Conservation (phyloP, 75 land plant species). For the Cupressus sempervirens region DNA sequence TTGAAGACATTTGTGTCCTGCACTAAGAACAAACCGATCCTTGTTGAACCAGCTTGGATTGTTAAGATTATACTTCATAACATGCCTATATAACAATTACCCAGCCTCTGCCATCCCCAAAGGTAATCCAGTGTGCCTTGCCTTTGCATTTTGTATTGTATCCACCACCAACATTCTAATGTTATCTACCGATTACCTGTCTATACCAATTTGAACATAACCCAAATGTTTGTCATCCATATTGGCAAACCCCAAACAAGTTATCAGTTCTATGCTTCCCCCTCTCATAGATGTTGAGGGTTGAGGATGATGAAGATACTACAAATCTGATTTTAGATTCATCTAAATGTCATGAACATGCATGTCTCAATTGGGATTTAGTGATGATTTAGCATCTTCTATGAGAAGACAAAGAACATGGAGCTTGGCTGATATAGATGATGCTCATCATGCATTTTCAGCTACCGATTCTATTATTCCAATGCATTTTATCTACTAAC, state of each 20-base stretch:
- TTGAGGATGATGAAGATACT: too few relatives aligned
- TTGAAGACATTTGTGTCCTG: constrained; percentile 73
- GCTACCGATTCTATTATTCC: too few relatives aligned
- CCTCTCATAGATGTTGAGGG: too few relatives aligned
- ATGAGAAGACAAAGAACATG: too few relatives aligned
- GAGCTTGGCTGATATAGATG: too few relatives aligned
- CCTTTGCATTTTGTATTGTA: constrained; percentile 50
- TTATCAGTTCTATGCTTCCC: constrained; percentile 31
- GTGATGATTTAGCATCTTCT: too few relatives aligned
- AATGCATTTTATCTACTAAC: too few relatives aligned
- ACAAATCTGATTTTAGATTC: too few relatives aligned
- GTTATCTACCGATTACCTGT: constrained; percentile 54
- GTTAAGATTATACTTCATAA: constrained; percentile 60
- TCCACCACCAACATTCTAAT: constrained; percentile 66
- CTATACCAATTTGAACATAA: constrained; percentile 32
- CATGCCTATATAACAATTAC: constrained; percentile 50
- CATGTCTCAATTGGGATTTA: too few relatives aligned
- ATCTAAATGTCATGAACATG: too few relatives aligned
- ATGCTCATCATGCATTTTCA: too few relatives aligned
- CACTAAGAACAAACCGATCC: constrained; percentile 69
- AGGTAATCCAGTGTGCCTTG: constrained; percentile 70
- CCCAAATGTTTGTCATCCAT: constrained; percentile 10
- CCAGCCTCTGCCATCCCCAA: constrained; percentile 73
- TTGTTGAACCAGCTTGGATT: constrained; percentile 73
- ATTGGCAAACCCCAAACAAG: constrained; percentile 3